These are phyloP conservation scores for Epichloe bromicola DNA, from an alignment of 2,329 filamentous ascomycete species.

Conservation along the genomic window DNA sequence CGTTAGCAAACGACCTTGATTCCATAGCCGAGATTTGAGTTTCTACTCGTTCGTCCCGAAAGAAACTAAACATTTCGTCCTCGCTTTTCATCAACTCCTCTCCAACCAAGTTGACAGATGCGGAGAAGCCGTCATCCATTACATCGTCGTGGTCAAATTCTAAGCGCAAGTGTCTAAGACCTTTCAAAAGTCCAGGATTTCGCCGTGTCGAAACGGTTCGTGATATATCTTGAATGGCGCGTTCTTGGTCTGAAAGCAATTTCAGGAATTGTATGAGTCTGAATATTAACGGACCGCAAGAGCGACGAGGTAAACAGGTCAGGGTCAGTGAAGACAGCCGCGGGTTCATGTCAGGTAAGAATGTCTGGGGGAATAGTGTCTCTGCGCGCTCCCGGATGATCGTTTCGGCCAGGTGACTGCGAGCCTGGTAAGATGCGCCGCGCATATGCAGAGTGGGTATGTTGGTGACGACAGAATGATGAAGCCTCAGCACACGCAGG, in stretches of 20 bases:
- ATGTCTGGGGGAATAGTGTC: conserved; percentile 32
- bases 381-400: conserved; percentile 29
- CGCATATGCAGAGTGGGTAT: conserved; percentile 31
- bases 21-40: conserved; percentile 3
- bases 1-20: conserved; percentile 1
- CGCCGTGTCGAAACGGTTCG: conserved; percentile 17
- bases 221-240: conserved; percentile 23
- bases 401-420: conserved; percentile 32
- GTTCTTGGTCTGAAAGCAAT: conserved; percentile 35
- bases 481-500: conserved; percentile 38
- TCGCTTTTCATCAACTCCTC: conserved; percentile 28
- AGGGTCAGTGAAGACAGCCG: conserved; percentile 39
- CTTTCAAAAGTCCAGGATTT: conserved; percentile 30
- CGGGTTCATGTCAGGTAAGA: conserved; percentile 43
- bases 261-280: conserved; percentile 35
- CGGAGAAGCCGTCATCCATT: conserved; percentile 21
- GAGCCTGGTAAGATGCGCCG: conserved; percentile 22
- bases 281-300: conserved; percentile 35
- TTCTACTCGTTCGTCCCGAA: conserved; percentile 17
- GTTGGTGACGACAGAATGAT: conserved; percentile 47
- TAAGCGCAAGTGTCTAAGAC: conserved; percentile 39
- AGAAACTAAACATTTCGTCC: conserved; percentile 32
- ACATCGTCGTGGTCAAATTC: conserved; percentile 36
- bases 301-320: conserved; percentile 40
- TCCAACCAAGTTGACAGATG: conserved; percentile 25